Base-by-base conservation (phyloP, 805 yeast species). In the Yamadazyma phyllophila region DNA sequence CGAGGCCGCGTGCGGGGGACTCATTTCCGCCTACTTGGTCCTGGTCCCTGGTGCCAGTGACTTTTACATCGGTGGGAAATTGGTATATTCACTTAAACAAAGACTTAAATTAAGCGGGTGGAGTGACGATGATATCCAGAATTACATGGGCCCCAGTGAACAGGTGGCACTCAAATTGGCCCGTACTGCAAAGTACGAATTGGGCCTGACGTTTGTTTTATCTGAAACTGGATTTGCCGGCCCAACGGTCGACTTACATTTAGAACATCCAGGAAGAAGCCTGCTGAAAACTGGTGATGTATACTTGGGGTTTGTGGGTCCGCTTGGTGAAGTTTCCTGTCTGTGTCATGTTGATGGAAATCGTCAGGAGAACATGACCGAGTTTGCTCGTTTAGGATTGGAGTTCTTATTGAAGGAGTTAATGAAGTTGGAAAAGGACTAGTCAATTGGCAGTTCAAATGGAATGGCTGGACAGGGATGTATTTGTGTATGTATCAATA, bases 181-280 rank as follows among this genome's bases (percentile, higher is more conserved):
- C 1, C 73, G 96, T 42, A 87, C 86, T 52, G 71, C 90, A 45
- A 75, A 83, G 57, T 78, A 88, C 49, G 96, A 88, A 60, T 74
- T 88, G 52, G 96, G 96, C 0, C 82, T 90, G 2, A 85, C 91
- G 0, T 88, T 82, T 63, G 89, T 88, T 3, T 70, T 88, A 14
- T 83, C 91, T 1, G 96, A 88, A 62, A 83, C 94, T 1, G 96
- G 96, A 1, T 84, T 85, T 71, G 96, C 96, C 0, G 96, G 96
- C 1, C 94, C 95, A 1, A 68, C 71, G 7, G 66, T 62, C 36
- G 74, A 69, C 49, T 60, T 63, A 60, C 81, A 61, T 56, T 65
- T 73, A 43, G 37, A 40, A 10, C 37, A 24, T 9, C 17, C 36
- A 7, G 37, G 15, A 38, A 9, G 65, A 57, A 41, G 48, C 15